phyloP scores from a whole-genome alignment of 2,329 filamentous ascomycete genomes.

The Cladosporium sp. region DNA sequence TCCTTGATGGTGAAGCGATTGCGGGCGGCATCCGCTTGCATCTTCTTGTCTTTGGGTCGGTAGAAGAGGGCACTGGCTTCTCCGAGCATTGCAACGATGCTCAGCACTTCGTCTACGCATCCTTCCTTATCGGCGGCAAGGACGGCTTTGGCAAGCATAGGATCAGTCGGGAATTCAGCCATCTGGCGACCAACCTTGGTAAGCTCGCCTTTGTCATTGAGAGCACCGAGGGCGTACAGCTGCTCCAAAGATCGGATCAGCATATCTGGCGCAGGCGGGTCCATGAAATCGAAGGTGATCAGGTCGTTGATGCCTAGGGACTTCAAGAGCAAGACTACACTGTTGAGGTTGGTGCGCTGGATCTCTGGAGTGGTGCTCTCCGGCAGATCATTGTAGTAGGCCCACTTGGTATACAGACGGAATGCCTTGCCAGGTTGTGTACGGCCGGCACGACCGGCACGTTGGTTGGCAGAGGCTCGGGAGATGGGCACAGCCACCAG shows the following conservation, averaged over 20 bases:
- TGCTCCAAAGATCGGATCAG: slow-evolving; percentile 87
- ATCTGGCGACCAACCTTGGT: slow-evolving; percentile 92
- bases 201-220: slow-evolving; percentile 84
- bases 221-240: slow-evolving; percentile 83
- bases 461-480: slow-evolving; percentile 86
- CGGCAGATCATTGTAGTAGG: slow-evolving; percentile 85
- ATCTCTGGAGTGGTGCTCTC: slow-evolving; percentile 92
- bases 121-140: slow-evolving; percentile 84
- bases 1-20: slow-evolving; percentile 87
- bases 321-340: slow-evolving; percentile 81
- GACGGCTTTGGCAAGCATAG: slow-evolving; percentile 86
- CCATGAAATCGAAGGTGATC: slow-evolving; percentile 94
- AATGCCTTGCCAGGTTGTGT: slow-evolving; percentile 93
- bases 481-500: slow-evolving; percentile 89
- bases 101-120: slow-evolving; percentile 91
- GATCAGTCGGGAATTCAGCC: slow-evolving; percentile 91
- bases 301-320: slow-evolving; percentile 89
- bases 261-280: slow-evolving; percentile 84
- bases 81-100: slow-evolving; percentile 90
- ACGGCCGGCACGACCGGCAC: slow-evolving; percentile 88
- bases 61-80: slow-evolving; percentile 90
- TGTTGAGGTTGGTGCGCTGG: slow-evolving; percentile 82
- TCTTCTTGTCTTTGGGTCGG: slow-evolving; percentile 94
- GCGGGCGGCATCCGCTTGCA: slow-evolving; percentile 88
- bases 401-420: slow-evolving; percentile 87